Evolutionary conservation across 2,329 filamentous ascomycete genomes (phyloP), one percentile per base, ranked within the genome.

Genomic region (Emericellopsis cladophorae): DNA sequence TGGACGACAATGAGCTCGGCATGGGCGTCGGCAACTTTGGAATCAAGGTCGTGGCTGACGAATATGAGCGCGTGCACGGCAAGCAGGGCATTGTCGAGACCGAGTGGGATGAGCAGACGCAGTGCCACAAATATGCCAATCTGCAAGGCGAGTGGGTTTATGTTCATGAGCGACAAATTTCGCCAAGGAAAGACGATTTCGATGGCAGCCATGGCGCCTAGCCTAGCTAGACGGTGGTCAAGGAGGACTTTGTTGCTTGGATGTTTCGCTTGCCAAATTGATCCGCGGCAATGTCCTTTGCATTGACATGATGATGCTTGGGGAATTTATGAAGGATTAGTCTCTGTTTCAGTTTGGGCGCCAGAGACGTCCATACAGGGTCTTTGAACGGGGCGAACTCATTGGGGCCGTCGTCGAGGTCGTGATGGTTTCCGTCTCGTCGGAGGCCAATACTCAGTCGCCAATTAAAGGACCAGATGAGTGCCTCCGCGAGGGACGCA

Each of bases 381-480:
- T n/a, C 5, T 7, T 10, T n/a, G 21, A 36, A 42, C 12, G 40
- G n/a, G 12, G 29, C 18, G 29, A 31, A 38, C 14, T 11, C 7
- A 11, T 21, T 18, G 4, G 32, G 23, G 15, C 22, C 23, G 4
- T 35, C 40, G 15, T 37, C 40, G 9, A 31, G 14, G 8, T 34
- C 34, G 41, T 31, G 37, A 22, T 36, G 41, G 7, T 26, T 18
- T 15, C 41, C 46, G 10, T 41, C 24, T 2, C 47, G 43, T 7
- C 51, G 46, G 4, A 52, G 40, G 3, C 51, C 51, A 29, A 48
- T 35, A 16, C 45, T 24, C 14, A 54, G 39, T 5, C 51, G 45
- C 51, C 50, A 54, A 22, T 45, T 53, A 40, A 54, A 54, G 16
- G 48, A 45, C 7, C 46, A 43, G 7, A 48, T 46, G 2, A 54